phyloP scores from a whole-genome alignment of 2,329 filamentous ascomycete genomes.

The Uncinocarpus reesii region DNA sequence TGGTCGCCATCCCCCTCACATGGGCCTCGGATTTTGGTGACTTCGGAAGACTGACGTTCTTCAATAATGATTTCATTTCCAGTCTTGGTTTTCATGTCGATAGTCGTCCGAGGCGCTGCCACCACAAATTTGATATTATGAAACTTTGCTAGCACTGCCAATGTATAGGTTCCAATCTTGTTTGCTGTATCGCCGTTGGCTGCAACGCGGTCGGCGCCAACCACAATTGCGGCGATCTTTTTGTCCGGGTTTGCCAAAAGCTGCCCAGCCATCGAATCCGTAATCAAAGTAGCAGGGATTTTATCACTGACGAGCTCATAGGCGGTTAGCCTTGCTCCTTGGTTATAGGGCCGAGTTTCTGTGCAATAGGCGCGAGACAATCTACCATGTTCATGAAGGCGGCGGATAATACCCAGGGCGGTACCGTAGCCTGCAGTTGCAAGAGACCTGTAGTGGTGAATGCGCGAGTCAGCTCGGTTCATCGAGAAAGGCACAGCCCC shows the following conservation, averaged over 20 bases:
- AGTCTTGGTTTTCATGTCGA: constrained; percentile 69
- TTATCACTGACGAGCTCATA: constrained; percentile 93
- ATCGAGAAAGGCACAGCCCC: background rate
- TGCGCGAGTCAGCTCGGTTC: background rate
- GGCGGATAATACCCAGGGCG: constrained; percentile 84
- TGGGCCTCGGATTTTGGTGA: constrained; percentile 75
- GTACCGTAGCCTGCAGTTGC: constrained; percentile 98
- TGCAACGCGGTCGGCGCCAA: constrained; percentile 89
- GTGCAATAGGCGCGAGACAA: constrained; percentile 87
- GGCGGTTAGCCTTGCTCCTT: constrained; percentile 85
- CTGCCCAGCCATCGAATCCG: constrained; percentile 91
- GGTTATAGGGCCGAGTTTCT: constrained; percentile 95
- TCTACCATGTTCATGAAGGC: constrained; percentile 54
- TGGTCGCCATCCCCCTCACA: constrained; percentile 51
- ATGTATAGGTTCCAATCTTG: constrained; percentile 90
- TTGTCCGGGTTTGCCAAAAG: constrained; percentile 54
- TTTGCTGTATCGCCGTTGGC: constrained; percentile 97
- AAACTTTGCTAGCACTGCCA: constrained; percentile 79
- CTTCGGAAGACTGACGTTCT: constrained; percentile 67
- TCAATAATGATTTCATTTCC: constrained; percentile 82
- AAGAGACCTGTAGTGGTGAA: constrained; percentile 52
- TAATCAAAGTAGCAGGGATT: constrained; percentile 84
- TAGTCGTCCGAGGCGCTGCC: constrained; percentile 85
- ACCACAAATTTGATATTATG: constrained; percentile 93
- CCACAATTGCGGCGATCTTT: constrained; percentile 75